Conservation (phyloP, 805 yeast species). For the Zygosaccharomyces kombuchaensis region DNA sequence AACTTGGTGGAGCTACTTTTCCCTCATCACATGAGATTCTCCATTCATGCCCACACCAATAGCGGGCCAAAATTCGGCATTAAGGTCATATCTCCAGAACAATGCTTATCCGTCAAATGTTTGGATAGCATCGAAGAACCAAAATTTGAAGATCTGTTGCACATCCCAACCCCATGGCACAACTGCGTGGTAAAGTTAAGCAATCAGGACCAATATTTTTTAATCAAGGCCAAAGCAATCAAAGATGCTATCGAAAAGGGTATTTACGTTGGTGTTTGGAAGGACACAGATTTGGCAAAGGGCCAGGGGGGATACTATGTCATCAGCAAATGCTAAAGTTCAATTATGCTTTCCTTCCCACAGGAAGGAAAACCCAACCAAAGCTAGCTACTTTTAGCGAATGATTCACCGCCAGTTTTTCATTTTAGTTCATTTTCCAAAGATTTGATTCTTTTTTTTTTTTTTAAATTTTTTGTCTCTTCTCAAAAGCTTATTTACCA, state of each 20-base stretch:
- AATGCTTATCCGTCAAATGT: constrained; percentile 45
- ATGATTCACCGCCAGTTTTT: not conserved
- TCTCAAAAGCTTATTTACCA: not conserved
- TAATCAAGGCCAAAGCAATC: constrained; percentile 38
- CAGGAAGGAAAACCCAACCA: not conserved
- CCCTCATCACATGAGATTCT: constrained; percentile 55
- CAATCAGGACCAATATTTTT: constrained; percentile 35
- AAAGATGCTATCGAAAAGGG: constrained; percentile 37
- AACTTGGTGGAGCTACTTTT: constrained; percentile 55
- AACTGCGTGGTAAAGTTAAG: constrained; percentile 42
- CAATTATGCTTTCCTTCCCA: not conserved
- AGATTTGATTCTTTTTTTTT: not conserved
- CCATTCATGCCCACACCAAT: constrained; percentile 59
- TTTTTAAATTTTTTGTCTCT: not conserved
- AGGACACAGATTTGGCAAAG: constrained; percentile 27
- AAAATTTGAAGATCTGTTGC: constrained; percentile 47
- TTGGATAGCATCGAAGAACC: constrained; percentile 41
- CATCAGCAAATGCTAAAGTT: constrained; percentile 4
- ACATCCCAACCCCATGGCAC: constrained; percentile 68
- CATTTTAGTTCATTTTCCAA: not conserved
- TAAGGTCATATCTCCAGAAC: constrained; percentile 41
- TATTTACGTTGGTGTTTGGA: constrained; percentile 36
- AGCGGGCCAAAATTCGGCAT: constrained; percentile 59
- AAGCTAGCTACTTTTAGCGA: not conserved
- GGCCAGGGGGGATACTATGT: constrained; percentile 37